Percentiles rank a stretch among this genome's conserved stretches.
Evolutionary conservation across 2,329 filamentous ascomycete species (phyloP).

Genomic region (Xylaria digitata): DNA sequence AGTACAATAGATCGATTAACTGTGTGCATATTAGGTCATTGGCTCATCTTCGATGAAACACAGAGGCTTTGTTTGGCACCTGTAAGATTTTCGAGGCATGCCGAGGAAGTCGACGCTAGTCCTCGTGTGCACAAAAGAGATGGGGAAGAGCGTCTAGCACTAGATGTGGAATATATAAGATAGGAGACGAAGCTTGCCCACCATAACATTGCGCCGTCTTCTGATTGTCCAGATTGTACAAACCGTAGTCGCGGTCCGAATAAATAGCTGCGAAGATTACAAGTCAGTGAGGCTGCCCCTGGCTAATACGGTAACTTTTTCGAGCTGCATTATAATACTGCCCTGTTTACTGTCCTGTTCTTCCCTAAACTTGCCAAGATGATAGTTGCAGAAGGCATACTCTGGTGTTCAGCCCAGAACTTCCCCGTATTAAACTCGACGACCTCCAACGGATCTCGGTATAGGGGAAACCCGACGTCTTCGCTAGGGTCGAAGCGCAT

Average conservation of each 20-base stretch:
- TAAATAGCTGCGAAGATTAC: constrained; percentile 33
- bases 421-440: constrained; percentile 39
- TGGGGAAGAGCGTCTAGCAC: not conserved
- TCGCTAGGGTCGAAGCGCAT: constrained; percentile 37
- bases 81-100: no score
- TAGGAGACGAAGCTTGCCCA: constrained; percentile 3
- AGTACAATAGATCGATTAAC: constrained; percentile 25
- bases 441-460: constrained; percentile 32
- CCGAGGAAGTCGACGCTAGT: not conserved
- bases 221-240: constrained; percentile 22
- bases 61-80: not conserved
- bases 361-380: not conserved
- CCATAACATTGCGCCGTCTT: constrained; percentile 36
- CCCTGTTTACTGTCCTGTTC: no score
- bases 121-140: not conserved
- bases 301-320: not conserved
- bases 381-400: constrained; percentile 22
- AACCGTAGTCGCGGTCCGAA: constrained; percentile 32
- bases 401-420: constrained; percentile 35
- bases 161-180: not conserved
- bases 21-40: constrained; percentile 2
- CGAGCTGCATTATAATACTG: not conserved
- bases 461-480: constrained; percentile 30
- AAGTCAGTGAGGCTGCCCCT: constrained; percentile 2
- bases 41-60: not conserved